phyloP scores from a whole-genome alignment of 306 rosid genomes.

The Begonia fuchsioides region DNA sequence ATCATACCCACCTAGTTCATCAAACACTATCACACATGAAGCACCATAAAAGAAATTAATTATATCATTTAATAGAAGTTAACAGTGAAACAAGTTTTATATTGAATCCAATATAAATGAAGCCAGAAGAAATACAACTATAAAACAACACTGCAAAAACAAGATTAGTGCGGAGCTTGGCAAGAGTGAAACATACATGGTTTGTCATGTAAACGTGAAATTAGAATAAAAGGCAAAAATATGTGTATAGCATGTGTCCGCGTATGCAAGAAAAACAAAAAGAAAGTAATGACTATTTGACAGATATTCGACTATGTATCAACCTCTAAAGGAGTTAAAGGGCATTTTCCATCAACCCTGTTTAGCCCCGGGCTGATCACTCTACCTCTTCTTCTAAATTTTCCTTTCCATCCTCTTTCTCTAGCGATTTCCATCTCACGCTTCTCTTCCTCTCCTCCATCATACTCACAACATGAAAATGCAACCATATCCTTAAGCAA shows the following conservation, averaged over 20 bases:
- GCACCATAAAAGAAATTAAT: constrained; percentile 7
- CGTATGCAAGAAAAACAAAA: background rate
- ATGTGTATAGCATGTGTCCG: too few relatives aligned
- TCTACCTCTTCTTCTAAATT: constrained; percentile 75
- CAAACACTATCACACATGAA: constrained; percentile 5
- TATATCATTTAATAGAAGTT: background rate
- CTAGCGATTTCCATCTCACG: constrained; percentile 91
- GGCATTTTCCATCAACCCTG: constrained; percentile 89
- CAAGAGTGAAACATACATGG: too few relatives aligned
- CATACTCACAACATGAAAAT: constrained; percentile 92
- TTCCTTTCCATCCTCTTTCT: constrained; percentile 98
- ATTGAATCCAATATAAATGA: too few relatives aligned
- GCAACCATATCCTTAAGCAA: constrained; percentile 86
- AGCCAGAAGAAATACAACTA: too few relatives aligned
- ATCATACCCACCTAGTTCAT: constrained; percentile 77
- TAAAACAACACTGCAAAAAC: too few relatives aligned
- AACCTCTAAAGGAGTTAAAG: constrained; percentile 96
- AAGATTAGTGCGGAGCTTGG: too few relatives aligned
- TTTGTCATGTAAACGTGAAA: too few relatives aligned
- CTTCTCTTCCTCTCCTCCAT: constrained; percentile 88
- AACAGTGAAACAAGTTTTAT: too few relatives aligned
- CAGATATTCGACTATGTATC: background rate
- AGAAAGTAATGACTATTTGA: background rate
- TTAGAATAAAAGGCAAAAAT: too few relatives aligned
- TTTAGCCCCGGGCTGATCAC: constrained; percentile 84